Base-by-base conservation (phyloP, 2,329 filamentous ascomycete species). In the Colletotrichum agaves region DNA sequence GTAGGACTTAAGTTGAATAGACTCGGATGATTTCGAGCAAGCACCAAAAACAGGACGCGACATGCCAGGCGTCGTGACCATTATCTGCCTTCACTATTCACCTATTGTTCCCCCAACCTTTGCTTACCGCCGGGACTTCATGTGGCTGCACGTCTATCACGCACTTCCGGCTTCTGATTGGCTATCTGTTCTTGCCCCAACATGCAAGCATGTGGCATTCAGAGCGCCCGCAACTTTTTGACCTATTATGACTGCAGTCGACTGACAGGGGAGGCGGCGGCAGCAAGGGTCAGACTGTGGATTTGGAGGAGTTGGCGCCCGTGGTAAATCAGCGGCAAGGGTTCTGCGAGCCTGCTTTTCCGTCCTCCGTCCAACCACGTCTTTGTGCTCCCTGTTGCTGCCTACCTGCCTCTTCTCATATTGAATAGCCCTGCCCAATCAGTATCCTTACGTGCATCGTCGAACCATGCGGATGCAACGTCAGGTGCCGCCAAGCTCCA, bases 111-210 rank as follows among this genome's bases (percentile, higher is more conserved):
- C 61, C 57, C 57, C 61, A 59, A 47, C 41, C 55, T 60, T 47
- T 67, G 64, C 74, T 84, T 84, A 78, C 83, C 83, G 83, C 83
- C 82, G 77, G 75, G 69, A 72, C 75, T 82, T 80, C 78, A 80
- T 73, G 73, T 76, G 77, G 76, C 77, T 77, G 77, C 71, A 70
- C 57, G 70, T 74, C 75, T 74, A 78, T 83, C 82, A 83, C 81
- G 72, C 70, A 65, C 61, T 50, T 67, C 63, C 49, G 63, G 55
- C 15, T 55, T 64, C 65, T 81, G 73, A 84, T 84, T 84, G 81
- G 82, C 52, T 43, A 43, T 50, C n/a, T 66, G 47, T 70, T 73
- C 57, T 60, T 70, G 69, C 66, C 69, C 70, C 46, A 62, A 71
- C 67, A 70, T 78, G 76, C 55, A 64, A 52, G 53, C 64, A 66